Percentiles rank a stretch among this genome's conserved stretches.
These are phyloP conservation scores for Penicillium capsulatum DNA, from an alignment of 2,329 filamentous ascomycete species.

Conservation along the genomic window DNA sequence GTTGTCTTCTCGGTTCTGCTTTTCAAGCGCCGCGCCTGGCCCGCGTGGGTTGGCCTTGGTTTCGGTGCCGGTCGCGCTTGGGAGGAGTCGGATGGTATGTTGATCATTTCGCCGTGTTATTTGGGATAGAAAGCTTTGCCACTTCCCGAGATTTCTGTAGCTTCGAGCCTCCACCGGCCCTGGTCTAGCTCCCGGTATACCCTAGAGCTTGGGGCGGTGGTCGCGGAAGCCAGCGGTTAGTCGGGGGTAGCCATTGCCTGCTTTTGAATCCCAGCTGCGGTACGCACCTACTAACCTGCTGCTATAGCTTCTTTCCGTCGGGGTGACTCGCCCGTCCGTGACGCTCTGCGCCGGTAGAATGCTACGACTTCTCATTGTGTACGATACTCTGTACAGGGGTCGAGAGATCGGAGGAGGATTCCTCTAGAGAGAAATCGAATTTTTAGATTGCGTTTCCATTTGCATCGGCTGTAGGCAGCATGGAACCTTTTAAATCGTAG, in stretches of 20 bases:
- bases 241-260: no score
- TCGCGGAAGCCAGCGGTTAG: no score
- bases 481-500: no score
- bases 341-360: conserved; percentile 37
- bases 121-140: neutral
- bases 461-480: no score
- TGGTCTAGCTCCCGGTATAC: neutral
- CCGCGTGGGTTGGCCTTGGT: conserved; percentile 87
- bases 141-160: no score
- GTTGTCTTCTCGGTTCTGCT: conserved; percentile 97
- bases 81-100: conserved; percentile 90
- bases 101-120: conserved; percentile 3
- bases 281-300: conserved; percentile 11
- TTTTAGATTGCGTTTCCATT: conserved; percentile 9
- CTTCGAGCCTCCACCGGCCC: neutral
- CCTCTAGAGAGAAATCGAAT: conserved; percentile 10
- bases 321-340: conserved; percentile 39
- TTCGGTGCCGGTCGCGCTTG: conserved; percentile 96
- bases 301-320: conserved; percentile 42
- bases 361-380: conserved; percentile 25
- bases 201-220: no score
- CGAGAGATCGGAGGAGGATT: conserved; percentile 14
- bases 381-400: conserved; percentile 39
- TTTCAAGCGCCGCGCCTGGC: conserved; percentile 97
- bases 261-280: no score